Base-by-base conservation (phyloP, 1,284 basidiomycete genomes). In the Thelephora terrestris region DNA sequence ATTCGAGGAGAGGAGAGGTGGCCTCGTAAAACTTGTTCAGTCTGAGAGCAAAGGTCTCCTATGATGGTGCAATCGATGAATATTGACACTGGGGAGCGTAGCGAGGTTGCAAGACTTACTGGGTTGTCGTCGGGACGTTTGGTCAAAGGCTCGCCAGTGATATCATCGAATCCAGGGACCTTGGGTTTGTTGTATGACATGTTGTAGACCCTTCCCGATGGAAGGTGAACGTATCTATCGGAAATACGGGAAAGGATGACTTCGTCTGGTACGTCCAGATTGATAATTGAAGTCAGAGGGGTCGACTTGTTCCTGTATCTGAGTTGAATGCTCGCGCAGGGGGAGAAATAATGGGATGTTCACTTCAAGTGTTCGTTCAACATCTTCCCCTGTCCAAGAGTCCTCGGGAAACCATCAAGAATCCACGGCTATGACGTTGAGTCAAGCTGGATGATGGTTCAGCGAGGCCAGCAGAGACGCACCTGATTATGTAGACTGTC, bases 351-450 rank as follows among this genome's bases (percentile, higher is more conserved):
- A 24, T 24, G 36, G 43, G 36, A n/a, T 35, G 47, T 75, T 43
- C 57, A 85, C 81, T 72, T 71, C 49, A 89, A 71, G 64, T 86
- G 79, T 17, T 69, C 67, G 61, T 97, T 90, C 9, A 99, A 74
- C 40, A 95, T 71, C 62, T 84, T 71, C 1, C 91, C 95, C 66
- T 99, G 95, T 16, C 78, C 81, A 2, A 95, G 66, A 2, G 95
- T 99, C 36, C 95, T 82, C 27, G 95, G 95, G 61, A 99, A 99
- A 5, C 95, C 95, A 60, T 99, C 95, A 32, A 99, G 67, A 54
- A 98, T 87, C 94, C 94, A 97, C 61, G 89, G 81, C 78, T 86
- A 47, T 36, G 32, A 7, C 6, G 17, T 17, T 39, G 9, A 9
- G 24, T 3, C 5, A 16, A 10, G 24, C 24, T 5, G 14, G 3